Conservation (phyloP, 129 eudicot genomes). For the Dittrichia graveolens region DNA sequence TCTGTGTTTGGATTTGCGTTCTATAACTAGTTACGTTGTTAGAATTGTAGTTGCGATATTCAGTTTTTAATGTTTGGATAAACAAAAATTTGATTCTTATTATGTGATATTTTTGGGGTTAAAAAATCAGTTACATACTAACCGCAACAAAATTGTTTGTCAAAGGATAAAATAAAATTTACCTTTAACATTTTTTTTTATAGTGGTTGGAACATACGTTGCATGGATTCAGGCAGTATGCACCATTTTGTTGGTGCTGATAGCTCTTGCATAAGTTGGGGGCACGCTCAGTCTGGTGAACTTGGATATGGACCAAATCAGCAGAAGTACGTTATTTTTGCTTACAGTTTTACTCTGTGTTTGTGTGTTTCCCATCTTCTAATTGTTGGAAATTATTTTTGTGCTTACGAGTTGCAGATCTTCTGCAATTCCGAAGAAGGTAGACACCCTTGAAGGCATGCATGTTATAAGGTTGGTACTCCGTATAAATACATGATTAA, state of each 20-base stretch:
- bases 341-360: not conserved
- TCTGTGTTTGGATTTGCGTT: no score
- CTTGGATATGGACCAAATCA: constrained; percentile 89
- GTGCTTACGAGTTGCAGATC: constrained; percentile 49
- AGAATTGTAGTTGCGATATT: no score
- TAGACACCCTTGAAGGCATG: constrained; percentile 89
- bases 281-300: constrained; percentile 87
- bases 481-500: not conserved
- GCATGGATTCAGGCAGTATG: constrained; percentile 89
- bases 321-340: constrained; percentile 61
- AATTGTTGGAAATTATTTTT: not conserved
- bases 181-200: no score
- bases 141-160: no score
- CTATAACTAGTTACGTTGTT: no score
- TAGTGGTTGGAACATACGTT: constrained; percentile 87
- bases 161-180: no score
- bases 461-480: constrained; percentile 83
- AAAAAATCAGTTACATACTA: no score
- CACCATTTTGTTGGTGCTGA: constrained; percentile 98
- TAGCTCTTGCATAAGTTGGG: constrained; percentile 96
- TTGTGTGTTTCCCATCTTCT: not conserved
- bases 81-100: no score
- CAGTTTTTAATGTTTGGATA: no score
- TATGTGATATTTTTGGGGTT: no score
- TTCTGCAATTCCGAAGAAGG: constrained; percentile 84